Percentiles rank a stretch among this genome's conserved stretches.
Evolutionary conservation across 169 alveolate species (phyloP).

Genomic region (Eimeria praecox): DNA sequence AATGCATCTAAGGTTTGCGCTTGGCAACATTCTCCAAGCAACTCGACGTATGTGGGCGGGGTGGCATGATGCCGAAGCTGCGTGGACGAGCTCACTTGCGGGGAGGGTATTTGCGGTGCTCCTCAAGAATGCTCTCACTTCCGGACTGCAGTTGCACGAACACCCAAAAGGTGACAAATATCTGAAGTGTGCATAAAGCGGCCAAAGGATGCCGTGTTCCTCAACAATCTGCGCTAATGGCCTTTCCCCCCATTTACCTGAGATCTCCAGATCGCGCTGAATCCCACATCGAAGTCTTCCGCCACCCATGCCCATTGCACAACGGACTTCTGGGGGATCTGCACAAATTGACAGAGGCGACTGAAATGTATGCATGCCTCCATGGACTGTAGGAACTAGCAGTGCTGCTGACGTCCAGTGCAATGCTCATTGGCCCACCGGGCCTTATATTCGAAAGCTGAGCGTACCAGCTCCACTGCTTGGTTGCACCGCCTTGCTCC

Average conservation of each 20-base stretch:
- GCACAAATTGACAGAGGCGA: not conserved
- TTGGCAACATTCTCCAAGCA: not conserved
- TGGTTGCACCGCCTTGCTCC: conserved; percentile 71
- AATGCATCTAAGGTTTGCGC: not conserved
- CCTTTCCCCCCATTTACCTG: conserved; percentile 22
- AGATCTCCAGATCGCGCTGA: conserved; percentile 73
- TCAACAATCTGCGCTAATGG: not conserved
- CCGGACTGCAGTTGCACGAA: conserved; percentile 46
- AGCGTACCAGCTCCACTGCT: conserved; percentile 55
- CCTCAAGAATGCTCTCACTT: conserved; percentile 52
- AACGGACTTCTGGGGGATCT: conserved; percentile 54
- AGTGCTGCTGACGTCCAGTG: not conserved
- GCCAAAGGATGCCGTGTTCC: not conserved
- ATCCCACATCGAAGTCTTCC: conserved; percentile 72
- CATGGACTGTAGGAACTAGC: not conserved
- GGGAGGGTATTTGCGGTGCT: conserved; percentile 70
- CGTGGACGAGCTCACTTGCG: conserved; percentile 40
- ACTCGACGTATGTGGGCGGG: not conserved
- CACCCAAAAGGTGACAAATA: not conserved
- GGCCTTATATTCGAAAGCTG: not conserved
- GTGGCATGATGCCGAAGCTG: not conserved
- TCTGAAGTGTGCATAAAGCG: not conserved
- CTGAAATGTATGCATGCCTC: not conserved
- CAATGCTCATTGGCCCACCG: not conserved
- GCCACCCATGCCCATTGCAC: conserved; percentile 71